A percentile compares a stretch with the other conserved stretches of the same genome.
Evolutionary conservation across 768 basidiomycete genomes (phyloP).

Genomic region (Leccinum pellstonianum): DNA sequence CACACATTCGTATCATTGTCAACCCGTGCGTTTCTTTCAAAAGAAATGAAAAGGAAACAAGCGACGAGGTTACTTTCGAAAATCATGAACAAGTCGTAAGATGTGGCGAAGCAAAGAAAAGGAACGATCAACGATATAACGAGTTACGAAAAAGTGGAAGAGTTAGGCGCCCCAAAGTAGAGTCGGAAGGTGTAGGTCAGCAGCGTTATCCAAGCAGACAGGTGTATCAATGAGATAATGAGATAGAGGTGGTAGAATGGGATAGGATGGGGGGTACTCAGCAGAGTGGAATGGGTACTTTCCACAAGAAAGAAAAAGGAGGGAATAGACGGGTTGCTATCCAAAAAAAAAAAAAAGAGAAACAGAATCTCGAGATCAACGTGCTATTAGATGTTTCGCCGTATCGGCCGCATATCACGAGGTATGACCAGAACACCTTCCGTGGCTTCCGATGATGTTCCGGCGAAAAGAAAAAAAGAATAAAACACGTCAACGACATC

Average conservation of each 20-base stretch:
- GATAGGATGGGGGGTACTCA: conserved; percentile 4
- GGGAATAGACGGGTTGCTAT: conserved; percentile 10
- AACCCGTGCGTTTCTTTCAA: background rate
- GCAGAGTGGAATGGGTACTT: conserved; percentile 7
- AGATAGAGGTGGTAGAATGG: background rate
- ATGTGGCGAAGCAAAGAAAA: background rate
- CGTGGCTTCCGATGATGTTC: background rate
- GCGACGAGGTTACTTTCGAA: conserved; percentile 6
- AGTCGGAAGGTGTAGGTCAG: conserved; percentile 4
- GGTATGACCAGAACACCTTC: background rate
- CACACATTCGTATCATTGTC: background rate
- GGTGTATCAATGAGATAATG: conserved; percentile 9
- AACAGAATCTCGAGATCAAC: conserved; percentile 1
- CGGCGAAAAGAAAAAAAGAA: background rate
- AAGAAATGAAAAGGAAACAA: background rate
- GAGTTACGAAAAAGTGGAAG: background rate
- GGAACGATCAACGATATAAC: background rate
- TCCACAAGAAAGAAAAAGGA: conserved; percentile 8
- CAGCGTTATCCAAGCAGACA: conserved; percentile 2
- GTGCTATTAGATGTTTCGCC: background rate
- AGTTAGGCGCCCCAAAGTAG: background rate
- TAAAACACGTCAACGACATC: background rate
- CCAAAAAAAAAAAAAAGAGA: conserved; percentile 1
- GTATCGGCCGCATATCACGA: background rate
- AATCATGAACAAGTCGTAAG: conserved; percentile 14